A percentile compares a stretch with the other conserved stretches of the same genome.
phyloP scores from a whole-genome alignment of 2,329 filamentous ascomycete genomes.

The Penicillium sp. region DNA sequence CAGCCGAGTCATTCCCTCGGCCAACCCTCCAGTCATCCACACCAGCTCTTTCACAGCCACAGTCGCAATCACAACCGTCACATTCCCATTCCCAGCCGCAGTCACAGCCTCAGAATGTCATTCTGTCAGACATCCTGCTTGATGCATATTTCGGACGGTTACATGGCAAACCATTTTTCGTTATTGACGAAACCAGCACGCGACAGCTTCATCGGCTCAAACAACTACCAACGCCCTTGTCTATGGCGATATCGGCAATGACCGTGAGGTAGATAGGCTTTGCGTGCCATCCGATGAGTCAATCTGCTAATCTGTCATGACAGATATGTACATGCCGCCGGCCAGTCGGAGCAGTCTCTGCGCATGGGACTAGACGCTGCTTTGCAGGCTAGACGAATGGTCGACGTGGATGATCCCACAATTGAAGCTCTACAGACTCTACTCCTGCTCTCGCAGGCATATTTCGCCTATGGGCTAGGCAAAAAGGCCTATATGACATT shows the following conservation, averaged over 20 bases:
- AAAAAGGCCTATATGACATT: slow-evolving; percentile 88
- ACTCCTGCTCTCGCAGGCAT: slow-evolving; percentile 74
- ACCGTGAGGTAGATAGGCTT: slow-evolving; percentile 63
- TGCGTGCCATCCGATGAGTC: slow-evolving; percentile 11
- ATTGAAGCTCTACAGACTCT: slow-evolving; percentile 77
- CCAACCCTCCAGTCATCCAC: slow-evolving; percentile 3
- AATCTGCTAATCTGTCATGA: slow-evolving; percentile 18
- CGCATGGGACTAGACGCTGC: slow-evolving; percentile 75
- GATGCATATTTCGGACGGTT: slow-evolving; percentile 80
- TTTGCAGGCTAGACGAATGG: slow-evolving; percentile 66
- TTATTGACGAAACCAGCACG: slow-evolving; percentile 76
- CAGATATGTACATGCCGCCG: slow-evolving; percentile 71
- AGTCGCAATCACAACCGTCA: slow-evolving; percentile 14
- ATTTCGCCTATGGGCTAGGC: slow-evolving; percentile 75
- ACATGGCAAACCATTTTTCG: slow-evolving; percentile 80
- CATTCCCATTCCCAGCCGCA: slow-evolving; percentile 12
- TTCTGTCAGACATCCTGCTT: slow-evolving; percentile 66
- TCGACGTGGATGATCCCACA: slow-evolving; percentile 80
- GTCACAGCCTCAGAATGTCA: slow-evolving; percentile 22
- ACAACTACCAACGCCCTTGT: slow-evolving; percentile 60
- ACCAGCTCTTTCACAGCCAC: slow-evolving; percentile 12
- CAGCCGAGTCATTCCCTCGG: slow-evolving; percentile 17
- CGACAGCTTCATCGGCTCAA: slow-evolving; percentile 72
- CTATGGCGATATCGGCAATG: slow-evolving; percentile 61
- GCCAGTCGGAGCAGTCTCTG: slow-evolving; percentile 69